Percentiles rank a stretch among this genome's conserved stretches.
Evolutionary conservation across 345 rosid species (phyloP).

Genomic region (Zanthoxylum bungeanum): DNA sequence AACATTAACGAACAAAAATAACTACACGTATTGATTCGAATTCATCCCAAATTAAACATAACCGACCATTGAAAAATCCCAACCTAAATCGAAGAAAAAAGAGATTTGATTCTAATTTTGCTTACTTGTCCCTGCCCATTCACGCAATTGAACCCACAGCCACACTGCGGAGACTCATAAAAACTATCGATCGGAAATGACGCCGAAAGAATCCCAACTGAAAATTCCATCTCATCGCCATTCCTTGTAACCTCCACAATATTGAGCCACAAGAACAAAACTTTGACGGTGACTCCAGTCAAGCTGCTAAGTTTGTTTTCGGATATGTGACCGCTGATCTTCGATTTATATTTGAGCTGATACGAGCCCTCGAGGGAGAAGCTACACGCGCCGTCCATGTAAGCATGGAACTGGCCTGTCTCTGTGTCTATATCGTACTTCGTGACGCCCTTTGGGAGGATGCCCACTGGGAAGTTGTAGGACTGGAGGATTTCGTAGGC

Average conservation of each 20-base stretch:
- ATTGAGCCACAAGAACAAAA: constrained; percentile 82
- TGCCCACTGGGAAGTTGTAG: constrained; percentile 75
- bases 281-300: constrained; percentile 84
- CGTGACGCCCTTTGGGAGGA: constrained; percentile 68
- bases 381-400: constrained; percentile 61
- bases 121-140: constrained; percentile 30
- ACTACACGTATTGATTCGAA: neutral
- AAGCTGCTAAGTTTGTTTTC: constrained; percentile 51
- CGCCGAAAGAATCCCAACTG: constrained; percentile 93
- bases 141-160: constrained; percentile 79
- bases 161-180: constrained; percentile 87
- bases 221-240: constrained; percentile 64
- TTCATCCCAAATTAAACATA: neutral
- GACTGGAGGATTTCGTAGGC: constrained; percentile 65
- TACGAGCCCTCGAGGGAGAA: constrained; percentile 91
- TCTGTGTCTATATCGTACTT: constrained; percentile 61
- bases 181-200: constrained; percentile 70
- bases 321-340: constrained; percentile 70
- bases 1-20: constrained; percentile 1
- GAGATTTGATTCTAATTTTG: constrained; percentile 37
- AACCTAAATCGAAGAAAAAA: constrained; percentile 52
- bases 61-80: constrained; percentile 4
- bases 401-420: constrained; percentile 65
- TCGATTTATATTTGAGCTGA: constrained; percentile 69
- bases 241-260: constrained; percentile 76